These are phyloP conservation scores for Lipomyces chichibuensis DNA, from an alignment of 805 yeast genomes.

Conservation along the genomic window DNA sequence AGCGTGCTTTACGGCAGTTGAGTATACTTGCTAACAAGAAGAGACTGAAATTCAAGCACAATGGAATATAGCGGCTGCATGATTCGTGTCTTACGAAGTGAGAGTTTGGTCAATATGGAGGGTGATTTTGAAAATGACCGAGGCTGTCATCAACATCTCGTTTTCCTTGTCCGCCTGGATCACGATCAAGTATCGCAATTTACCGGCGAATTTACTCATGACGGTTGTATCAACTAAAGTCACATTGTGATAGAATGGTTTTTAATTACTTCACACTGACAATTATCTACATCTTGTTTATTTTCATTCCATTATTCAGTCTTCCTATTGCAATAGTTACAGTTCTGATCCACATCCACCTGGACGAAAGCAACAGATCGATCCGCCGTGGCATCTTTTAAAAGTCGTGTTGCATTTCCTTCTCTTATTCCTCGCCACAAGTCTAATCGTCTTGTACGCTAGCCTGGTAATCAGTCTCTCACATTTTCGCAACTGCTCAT, in stretches of 20 bases:
- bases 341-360: neutral
- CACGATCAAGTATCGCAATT: neutral
- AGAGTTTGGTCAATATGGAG: neutral
- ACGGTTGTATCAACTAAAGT: neutral
- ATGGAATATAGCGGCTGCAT: neutral
- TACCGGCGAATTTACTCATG: neutral
- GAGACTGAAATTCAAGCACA: neutral
- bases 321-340: constrained; percentile 1
- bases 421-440: neutral
- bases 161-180: neutral
- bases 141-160: neutral
- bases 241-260: neutral
- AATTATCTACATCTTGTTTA: neutral
- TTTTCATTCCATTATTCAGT: neutral
- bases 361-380: neutral
- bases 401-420: neutral
- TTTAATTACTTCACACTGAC: neutral
- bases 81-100: neutral
- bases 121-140: neutral
- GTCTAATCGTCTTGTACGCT: neutral
- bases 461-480: neutral
- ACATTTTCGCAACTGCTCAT: neutral
- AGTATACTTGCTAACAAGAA: neutral
- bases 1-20: neutral
- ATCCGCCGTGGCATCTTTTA: neutral